Evolutionary conservation across 352 stramenopile genomes (phyloP), one percentile per base, ranked within the genome.

Genomic region (Phytophthora foliorum): DNA sequence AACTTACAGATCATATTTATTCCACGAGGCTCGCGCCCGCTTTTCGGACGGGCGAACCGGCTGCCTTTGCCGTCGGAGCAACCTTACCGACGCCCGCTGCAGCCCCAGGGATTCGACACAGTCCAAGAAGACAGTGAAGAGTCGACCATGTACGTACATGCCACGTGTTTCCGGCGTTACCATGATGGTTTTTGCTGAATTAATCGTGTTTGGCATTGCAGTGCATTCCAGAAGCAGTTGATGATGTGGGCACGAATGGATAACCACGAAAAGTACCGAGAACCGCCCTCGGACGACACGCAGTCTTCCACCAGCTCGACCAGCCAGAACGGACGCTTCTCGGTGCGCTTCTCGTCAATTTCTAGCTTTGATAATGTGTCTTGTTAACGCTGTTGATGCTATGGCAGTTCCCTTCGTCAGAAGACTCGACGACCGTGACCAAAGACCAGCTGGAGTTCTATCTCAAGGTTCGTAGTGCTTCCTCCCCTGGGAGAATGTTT

Each of bases 381-480:
- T 32, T 49, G 11, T 10, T 63, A 27, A 56, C 34, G 10, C 24
- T 57, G 27, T 19, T 49, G 34, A 0, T 59, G 22, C 16, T 46
- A 3, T 57, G 44, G n/a, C 69, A 89, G 77, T 80, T 90, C 46
- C 64, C 73, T 14, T 81, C 74, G 24, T 80, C 77, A 16, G 87
- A 95, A 67, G 82, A 90, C 39, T 69, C 78, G 16, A 72, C 74
- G 9, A 80, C 72, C 51, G 64, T 95, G 42, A 89, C 86, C 63
- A 95, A 95, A 74, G 79, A 92, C 51, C 85, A 95, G 36, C 67
- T 95, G n/a, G 82, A 92, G 71, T 95, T 84, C 67, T 95, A 93
- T 81, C 85, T 95, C 74, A 93, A 95, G 80, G 87, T 95, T 61
- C 19, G 71, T 63, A 19, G 25, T 25, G 6, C 22, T 49, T 56